Conservation (phyloP, 2,329 filamentous ascomycete species). For the Diaporthe ilicicola region DNA sequence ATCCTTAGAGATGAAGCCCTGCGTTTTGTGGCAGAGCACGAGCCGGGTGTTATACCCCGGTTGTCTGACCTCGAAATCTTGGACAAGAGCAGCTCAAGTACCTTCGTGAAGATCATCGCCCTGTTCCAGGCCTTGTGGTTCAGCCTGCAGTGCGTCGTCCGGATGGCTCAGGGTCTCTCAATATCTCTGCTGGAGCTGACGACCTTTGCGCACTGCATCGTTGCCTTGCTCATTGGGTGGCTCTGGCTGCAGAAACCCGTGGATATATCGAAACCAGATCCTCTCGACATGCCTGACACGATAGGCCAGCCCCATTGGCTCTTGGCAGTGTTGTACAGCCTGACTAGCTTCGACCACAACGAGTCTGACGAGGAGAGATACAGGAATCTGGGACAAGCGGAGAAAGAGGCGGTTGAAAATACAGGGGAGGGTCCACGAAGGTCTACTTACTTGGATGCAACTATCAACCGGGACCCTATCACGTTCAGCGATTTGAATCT, state of each 20-base stretch:
- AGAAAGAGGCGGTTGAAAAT: not conserved
- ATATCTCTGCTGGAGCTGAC: slow-evolving; percentile 44
- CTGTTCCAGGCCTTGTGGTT: slow-evolving; percentile 47
- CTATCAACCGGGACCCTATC: slow-evolving; percentile 18
- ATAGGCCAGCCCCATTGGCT: slow-evolving; percentile 22
- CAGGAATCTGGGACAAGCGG: slow-evolving; percentile 1
- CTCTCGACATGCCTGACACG: slow-evolving; percentile 8
- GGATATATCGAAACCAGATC: slow-evolving; percentile 27
- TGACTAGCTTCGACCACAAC: slow-evolving; percentile 24
- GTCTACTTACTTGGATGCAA: slow-evolving; percentile 17
- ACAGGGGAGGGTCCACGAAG: not conserved
- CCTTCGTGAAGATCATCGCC: slow-evolving; percentile 42
- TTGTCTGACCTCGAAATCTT: slow-evolving; percentile 39
- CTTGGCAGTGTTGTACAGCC: slow-evolving; percentile 16
- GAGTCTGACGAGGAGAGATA: slow-evolving; percentile 23
- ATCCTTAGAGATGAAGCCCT: slow-evolving; percentile 19
- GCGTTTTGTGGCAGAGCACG: slow-evolving; percentile 24
- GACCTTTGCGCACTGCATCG: slow-evolving; percentile 43
- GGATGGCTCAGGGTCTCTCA: slow-evolving; percentile 41
- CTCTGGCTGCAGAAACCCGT: slow-evolving; percentile 44
- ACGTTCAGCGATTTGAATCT: slow-evolving; percentile 27
- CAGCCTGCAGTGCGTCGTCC: slow-evolving; percentile 42
- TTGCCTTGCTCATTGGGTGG: slow-evolving; percentile 41
- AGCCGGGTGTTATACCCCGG: slow-evolving; percentile 48
- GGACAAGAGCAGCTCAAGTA: slow-evolving; percentile 45